Conservation (phyloP, 805 yeast genomes). For the Lachancea sp. region DNA sequence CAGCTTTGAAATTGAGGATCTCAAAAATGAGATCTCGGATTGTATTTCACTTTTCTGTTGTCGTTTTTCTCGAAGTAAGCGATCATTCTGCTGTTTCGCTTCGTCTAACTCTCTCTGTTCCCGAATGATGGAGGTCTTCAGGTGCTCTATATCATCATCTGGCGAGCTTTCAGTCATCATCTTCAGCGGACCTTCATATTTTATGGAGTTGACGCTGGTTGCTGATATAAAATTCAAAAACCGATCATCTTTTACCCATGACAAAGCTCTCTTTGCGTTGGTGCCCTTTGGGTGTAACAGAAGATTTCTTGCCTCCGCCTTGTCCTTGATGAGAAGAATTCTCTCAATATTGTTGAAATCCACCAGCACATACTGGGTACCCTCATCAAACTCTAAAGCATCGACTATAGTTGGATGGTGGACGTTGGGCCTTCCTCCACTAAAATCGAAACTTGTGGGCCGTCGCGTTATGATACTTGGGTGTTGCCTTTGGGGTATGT, state of each 20-base stretch:
- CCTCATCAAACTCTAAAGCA: constrained; percentile 49
- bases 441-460: constrained; percentile 41
- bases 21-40: constrained; percentile 30
- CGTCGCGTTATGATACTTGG: constrained; percentile 43
- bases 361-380: constrained; percentile 53
- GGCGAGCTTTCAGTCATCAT: constrained; percentile 19
- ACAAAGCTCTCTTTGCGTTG: constrained; percentile 39
- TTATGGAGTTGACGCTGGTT: constrained; percentile 46
- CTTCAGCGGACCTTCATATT: constrained; percentile 30
- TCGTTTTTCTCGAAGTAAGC: constrained; percentile 7
- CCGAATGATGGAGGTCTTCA: constrained; percentile 19
- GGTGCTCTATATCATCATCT: constrained; percentile 17
- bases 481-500: constrained; percentile 25
- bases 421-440: constrained; percentile 38
- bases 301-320: constrained; percentile 43
- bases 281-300: constrained; percentile 32
- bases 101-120: constrained; percentile 24
- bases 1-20: constrained; percentile 25
- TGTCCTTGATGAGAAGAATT: constrained; percentile 45
- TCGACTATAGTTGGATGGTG: constrained; percentile 50
- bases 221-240: constrained; percentile 42
- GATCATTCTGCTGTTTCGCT: constrained; percentile 17
- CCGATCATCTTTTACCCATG: constrained; percentile 36
- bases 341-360: constrained; percentile 58
- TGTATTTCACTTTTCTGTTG: constrained; percentile 11